phyloP scores from a whole-genome alignment of 2,329 filamentous ascomycete genomes.

The Fonsecaea erecta region DNA sequence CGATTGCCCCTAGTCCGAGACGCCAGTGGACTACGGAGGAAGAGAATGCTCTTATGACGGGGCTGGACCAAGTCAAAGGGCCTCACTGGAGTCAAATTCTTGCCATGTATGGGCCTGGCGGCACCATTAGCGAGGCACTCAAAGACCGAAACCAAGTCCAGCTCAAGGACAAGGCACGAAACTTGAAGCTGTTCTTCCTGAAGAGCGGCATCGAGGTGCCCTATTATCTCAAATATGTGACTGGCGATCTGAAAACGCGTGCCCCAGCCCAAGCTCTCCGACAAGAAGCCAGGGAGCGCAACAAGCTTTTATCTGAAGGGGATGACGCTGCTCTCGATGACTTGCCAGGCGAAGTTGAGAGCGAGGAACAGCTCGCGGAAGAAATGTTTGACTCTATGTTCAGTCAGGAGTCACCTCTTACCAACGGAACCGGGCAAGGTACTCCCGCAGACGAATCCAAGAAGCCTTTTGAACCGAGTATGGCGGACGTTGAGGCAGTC shows the following conservation, averaged over 20 bases:
- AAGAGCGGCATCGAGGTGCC: conserved; percentile 85
- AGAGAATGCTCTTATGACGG: conserved; percentile 86
- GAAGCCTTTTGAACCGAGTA: conserved; percentile 27
- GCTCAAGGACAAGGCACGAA: conserved; percentile 60
- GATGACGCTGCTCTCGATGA: conserved; percentile 55
- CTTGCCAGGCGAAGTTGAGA: conserved; percentile 44
- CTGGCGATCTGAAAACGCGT: conserved; percentile 84
- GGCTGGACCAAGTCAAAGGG: conserved; percentile 84
- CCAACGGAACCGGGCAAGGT: conserved; percentile 7
- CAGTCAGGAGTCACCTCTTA: conserved; percentile 12
- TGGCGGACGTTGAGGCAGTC: conserved; percentile 29
- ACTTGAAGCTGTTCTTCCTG: conserved; percentile 54
- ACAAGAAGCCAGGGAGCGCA: conserved; percentile 53
- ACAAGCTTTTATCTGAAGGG: conserved; percentile 52
- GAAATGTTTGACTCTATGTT: conserved; percentile 12
- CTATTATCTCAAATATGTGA: conserved; percentile 83
- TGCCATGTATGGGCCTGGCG: conserved; percentile 77
- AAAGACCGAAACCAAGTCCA: conserved; percentile 56
- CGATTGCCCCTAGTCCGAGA: conserved; percentile 62
- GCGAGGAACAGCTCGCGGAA: conserved; percentile 6
- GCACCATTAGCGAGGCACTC: conserved; percentile 75
- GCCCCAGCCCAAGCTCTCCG: conserved; percentile 68
- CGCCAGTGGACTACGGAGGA: conserved; percentile 88
- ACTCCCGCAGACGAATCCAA: conserved; percentile 10
- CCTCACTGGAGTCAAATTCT: conserved; percentile 94